These are phyloP conservation scores for Cutaneotrichosporon sp. DNA, from an alignment of 1,284 basidiomycete genomes.

Conservation along the genomic window DNA sequence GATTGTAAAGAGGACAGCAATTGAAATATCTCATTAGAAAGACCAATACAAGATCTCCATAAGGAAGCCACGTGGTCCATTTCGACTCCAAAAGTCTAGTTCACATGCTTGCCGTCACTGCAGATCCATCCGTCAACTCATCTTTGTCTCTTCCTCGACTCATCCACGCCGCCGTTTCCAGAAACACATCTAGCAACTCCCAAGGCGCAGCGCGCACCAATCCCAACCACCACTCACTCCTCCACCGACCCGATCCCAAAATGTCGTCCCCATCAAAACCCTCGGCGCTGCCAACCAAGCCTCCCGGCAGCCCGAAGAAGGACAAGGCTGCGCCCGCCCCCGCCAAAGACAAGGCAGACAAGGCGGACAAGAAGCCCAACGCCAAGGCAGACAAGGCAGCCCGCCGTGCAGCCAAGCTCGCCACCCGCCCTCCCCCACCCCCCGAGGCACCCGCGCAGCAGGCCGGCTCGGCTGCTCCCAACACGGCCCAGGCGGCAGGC, in stretches of 20 bases:
- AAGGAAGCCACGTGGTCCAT: neutral
- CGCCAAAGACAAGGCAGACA: no score
- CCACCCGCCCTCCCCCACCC: constrained; percentile 28
- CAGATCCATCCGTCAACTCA: neutral
- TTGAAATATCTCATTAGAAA: neutral
- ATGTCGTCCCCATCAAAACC: constrained; percentile 13
- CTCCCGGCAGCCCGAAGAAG: constrained; percentile 6
- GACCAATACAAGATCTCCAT: neutral
- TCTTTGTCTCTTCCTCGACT: constrained; percentile 1
- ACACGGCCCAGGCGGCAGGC: neutral
- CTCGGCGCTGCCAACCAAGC: neutral
- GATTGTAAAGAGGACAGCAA: neutral
- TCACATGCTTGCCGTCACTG: neutral
- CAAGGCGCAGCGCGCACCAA: neutral
- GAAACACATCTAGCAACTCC: neutral
- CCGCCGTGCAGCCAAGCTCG: constrained; percentile 51
- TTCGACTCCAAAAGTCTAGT: neutral
- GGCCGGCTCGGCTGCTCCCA: neutral
- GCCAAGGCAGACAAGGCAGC: constrained; percentile 52
- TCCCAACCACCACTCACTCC: neutral
- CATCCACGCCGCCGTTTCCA: neutral
- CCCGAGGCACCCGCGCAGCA: constrained; percentile 11
- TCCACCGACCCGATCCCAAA: neutral
- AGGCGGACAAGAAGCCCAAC: constrained; percentile 32
- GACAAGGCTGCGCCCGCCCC: neutral